These are phyloP conservation scores for Candida vaughaniae DNA, from an alignment of 805 yeast genomes.

Conservation along the genomic window DNA sequence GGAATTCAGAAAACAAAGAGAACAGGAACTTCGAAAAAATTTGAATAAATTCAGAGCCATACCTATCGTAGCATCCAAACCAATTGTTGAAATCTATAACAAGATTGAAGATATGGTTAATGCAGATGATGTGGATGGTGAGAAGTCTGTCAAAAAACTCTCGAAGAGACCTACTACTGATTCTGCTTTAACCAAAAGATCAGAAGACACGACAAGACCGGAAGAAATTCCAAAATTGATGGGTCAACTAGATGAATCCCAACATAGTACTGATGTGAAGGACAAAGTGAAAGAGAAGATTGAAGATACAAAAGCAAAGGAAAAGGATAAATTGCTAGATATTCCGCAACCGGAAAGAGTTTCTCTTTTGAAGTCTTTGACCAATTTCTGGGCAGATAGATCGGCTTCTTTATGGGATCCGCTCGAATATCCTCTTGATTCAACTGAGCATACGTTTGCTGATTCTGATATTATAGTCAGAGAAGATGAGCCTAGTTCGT, in stretches of 20 bases:
- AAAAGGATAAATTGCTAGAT: slow-evolving; percentile 7
- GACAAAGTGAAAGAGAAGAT: slow-evolving; percentile 1
- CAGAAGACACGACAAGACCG: background rate
- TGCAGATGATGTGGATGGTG: slow-evolving; percentile 20
- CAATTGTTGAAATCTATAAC: slow-evolving; percentile 87
- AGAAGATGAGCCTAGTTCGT: slow-evolving; percentile 94
- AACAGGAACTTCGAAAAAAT: slow-evolving; percentile 62
- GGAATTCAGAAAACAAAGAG: slow-evolving; percentile 88
- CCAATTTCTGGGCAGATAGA: slow-evolving; percentile 96
- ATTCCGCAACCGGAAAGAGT: slow-evolving; percentile 59
- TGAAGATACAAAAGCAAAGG: slow-evolving; percentile 2
- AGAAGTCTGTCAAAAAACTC: slow-evolving; percentile 6
- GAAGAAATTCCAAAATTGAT: background rate
- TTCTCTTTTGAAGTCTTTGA: slow-evolving; percentile 76
- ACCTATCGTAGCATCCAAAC: slow-evolving; percentile 73
- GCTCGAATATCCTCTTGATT: slow-evolving; percentile 72
- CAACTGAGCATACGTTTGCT: slow-evolving; percentile 87
- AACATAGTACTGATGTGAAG: background rate
- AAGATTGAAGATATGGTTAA: slow-evolving; percentile 87
- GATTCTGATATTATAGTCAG: slow-evolving; percentile 92
- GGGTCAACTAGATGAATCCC: background rate
- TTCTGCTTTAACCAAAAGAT: background rate
- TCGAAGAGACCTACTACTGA: slow-evolving; percentile 11
- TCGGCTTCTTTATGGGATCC: slow-evolving; percentile 96
- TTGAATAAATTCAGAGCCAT: slow-evolving; percentile 63